Evolutionary conservation across 768 basidiomycete genomes (phyloP), one percentile per base, ranked within the genome.

Genomic region (Kwoniella newhampshirensis): DNA sequence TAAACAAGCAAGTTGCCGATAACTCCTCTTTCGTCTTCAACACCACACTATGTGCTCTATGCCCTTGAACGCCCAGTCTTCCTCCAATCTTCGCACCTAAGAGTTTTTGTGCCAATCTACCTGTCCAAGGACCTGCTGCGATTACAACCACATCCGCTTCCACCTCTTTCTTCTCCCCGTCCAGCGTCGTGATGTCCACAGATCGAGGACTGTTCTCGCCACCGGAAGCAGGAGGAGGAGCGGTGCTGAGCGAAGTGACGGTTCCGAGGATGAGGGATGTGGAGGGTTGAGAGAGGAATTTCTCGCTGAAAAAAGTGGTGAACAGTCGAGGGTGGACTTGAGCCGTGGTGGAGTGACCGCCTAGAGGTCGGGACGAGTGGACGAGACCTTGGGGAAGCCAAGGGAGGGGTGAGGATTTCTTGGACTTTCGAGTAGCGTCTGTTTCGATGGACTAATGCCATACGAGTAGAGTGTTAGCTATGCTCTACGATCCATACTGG

Each of bases 91-190:
- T 46, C 13, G 55, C 40, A 2, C 71, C 71, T 18, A 80, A 54
- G n/a, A 80, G 60, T 35, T 70, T 53, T 32, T 57, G 44, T 3
- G 77, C 65, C 1, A 93, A 71, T 8, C 69, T 68, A 7, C 88
- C 80, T 0, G 89, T 88, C 91, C 91, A 96, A 15, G 89, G 87
- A 23, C 91, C 91, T n/a, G 88, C 88, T 37, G 85, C 82, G 47
- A 96, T 74, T 37, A 94, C 79, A 60, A 91, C 83, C 53, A 86
- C 81, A 9, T 86, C 86, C 15, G 87, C 86, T 0, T 51, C 35
- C 17, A 53, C 15, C 15, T 50, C 50, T 17, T 58, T 12, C 28
- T 44, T 37, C 15, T 51, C 56, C 3, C 32, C 48, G 7, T 47
- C 8, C 20, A n/a, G 40, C 8, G 40, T 42, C 6, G 40, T 42